Evolutionary conservation across 352 stramenopile genomes (phyloP), one percentile per base, ranked within the genome.

Genomic region (Globisporangium radiosum): DNA sequence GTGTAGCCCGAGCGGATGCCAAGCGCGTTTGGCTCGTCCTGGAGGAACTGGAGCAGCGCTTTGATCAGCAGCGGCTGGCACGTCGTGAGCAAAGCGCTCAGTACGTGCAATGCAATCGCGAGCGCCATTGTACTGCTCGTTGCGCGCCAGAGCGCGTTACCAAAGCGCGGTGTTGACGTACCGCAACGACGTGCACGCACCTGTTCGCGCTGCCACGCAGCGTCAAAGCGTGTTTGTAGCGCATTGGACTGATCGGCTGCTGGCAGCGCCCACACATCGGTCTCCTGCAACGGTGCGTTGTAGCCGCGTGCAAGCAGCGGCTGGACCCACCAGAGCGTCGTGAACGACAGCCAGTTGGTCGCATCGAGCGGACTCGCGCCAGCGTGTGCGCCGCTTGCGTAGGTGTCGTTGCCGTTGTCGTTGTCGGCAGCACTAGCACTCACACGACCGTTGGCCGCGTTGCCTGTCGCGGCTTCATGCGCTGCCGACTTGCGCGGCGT

Each of bases 51-150:
- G 5, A 88, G 55, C 39, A 88, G 70, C 39, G 74, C 65, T 53
- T 86, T 88, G 68, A 88, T 85, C 39, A 88, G 39, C 47, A 88
- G 69, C 13, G 76, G 75, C 63, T 78, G 69, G 39, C 76, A 25
- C 8, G 84, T 62, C 4, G 66, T 78, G 11, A 79, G 61, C 7
- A 54, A 57, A 6, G 62, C 68, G 57, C 72, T 82, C 17, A 77
- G n/a, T 1, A 75, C n/a, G 37, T 75, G 72, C 6, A 83, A 55
- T 7, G 7, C 61, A 33, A 76, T 64, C 5, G 75, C 71, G 10
- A 70, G 54, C 5, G 38, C 40, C 49, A 78, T 71, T 11, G 71
- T 81, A 45, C 64, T 55, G 48, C 72, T 68, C 1, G 75, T 81
- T 7, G 72, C 67, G 33, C 68, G 57, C 73, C 72, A 83, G n/a